Evolutionary conservation across 2,329 filamentous ascomycete genomes (phyloP), one percentile per base, ranked within the genome.

Genomic region (Corynespora cassiicola): DNA sequence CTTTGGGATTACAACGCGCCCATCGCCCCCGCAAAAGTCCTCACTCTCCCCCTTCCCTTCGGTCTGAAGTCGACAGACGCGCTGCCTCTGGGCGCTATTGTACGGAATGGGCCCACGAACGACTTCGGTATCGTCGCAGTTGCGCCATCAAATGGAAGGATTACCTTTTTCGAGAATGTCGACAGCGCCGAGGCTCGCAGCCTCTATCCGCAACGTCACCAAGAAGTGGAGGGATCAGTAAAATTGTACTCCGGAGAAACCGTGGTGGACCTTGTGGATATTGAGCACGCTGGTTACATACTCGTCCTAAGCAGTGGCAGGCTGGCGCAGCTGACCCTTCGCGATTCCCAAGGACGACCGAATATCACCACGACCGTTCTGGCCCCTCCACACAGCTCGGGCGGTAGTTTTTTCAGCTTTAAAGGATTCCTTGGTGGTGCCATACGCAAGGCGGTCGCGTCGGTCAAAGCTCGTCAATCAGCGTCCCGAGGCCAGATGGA

Each of bases 121-220:
- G 88, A 95, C 54, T 87, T 91, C 21, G 94, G 94, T 2, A 78
- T 99, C 23, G 82, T 99, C 18, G 81, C 96, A 23, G 79, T 97
- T 23, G 88, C 92, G 73, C 88, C 92, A 9, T 82, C 81, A 12
- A 90, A 79, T 31, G 94, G 94, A 35, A 91, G 86, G 66, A 83
- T 97, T 35, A 85, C 89, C 28, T 97, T 94, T 68, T 97, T 94
- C 90, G 94, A 97, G 65, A 95, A 90, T 24, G 88, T 97, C 48
- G 90, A 92, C 39, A 90, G 85, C 66, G 90, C 90, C 7, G 88
- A 90, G 24, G 90, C 89, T 1, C 78, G 95, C 38, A 88, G 88
- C 47, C 81, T 95, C 25, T 88, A 92, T 58, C 86, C 87, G 50
- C 87, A 95, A 63, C 87, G 88, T 58, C 84, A 87, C 50, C 86